Evolutionary conservation across 352 stramenopile species (phyloP).

Genomic region (Globisporangium acanthophoron): DNA sequence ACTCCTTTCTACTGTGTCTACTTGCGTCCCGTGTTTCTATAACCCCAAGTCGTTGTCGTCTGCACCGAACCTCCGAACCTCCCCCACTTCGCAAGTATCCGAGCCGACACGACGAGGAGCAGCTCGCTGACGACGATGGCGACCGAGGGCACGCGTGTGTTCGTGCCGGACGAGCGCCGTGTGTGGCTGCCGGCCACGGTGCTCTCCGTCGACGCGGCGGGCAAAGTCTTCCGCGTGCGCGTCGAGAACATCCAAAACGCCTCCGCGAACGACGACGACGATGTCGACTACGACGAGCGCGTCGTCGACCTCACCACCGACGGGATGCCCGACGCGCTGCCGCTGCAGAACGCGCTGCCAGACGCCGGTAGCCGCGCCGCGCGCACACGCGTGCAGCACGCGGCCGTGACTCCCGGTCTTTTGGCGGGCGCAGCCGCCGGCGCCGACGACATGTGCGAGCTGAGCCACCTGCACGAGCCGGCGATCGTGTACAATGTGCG

Average conservation of each 20-base stretch:
- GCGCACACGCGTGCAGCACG: constrained; percentile 11
- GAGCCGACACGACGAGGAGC: no score
- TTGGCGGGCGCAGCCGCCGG: constrained; percentile 25
- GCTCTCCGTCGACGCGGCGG: constrained; percentile 45
- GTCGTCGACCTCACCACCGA: constrained; percentile 64
- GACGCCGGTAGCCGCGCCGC: not conserved
- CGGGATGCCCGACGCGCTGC: constrained; percentile 70
- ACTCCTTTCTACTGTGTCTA: no score
- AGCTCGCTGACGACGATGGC: not conserved
- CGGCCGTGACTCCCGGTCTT: constrained; percentile 20
- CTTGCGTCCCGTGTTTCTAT: no score
- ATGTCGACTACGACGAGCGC: constrained; percentile 35
- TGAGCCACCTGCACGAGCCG: constrained; percentile 87
- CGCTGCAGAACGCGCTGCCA: constrained; percentile 56
- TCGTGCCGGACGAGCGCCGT: constrained; percentile 73
- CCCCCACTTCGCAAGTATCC: no score
- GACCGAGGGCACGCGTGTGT: constrained; percentile 62
- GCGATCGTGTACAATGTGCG: constrained; percentile 92
- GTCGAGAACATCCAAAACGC: constrained; percentile 21
- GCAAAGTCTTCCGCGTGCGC: constrained; percentile 65
- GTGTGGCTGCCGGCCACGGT: constrained; percentile 82
- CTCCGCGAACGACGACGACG: constrained; percentile 9
- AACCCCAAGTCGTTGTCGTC: no score
- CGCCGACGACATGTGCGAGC: constrained; percentile 80
- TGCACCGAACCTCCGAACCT: no score